Base-by-base conservation (phyloP, 1,139 yeast species). In the Diutina ranongensis region DNA sequence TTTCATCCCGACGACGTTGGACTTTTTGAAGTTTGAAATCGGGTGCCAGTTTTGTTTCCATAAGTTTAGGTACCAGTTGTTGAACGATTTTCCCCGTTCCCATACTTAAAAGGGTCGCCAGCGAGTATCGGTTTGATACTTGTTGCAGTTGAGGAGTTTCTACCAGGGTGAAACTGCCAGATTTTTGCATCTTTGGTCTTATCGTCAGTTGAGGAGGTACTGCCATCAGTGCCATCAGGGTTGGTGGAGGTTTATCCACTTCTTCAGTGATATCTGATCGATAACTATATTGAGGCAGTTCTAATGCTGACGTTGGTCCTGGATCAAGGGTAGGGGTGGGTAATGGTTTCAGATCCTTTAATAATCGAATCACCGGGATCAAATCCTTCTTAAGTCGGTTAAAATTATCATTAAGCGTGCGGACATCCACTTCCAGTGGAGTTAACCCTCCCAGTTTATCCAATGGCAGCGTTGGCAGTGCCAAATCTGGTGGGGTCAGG, bases 301-400 rank as follows among this genome's bases (percentile, higher is more conserved):
- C 42, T 20, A 25, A 13, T 20, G 31, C 9, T 4, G n/a, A 4
- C 12, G 32, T 36, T 16, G 18, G 15, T 2, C 54, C 55, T 1
- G 55, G 56, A 33, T 55, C 74, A 36, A 70, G 52, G 1, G 76
- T 72, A 3, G 82, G 81, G 0, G 78, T 72, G 0, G 82, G 82
- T 35, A 76, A 61, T 2, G 81, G 81, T 54, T 76, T 76, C 31
- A 70, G 65, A 49, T 76, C 80, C 50, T 76, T 76, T 16, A 74
- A 58, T 41, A 72, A 62, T 47, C 76, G 65, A 31, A 76, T 64
- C 27, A 76, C 68, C 0, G 81, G 81, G 41, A 73, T 64, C 53
- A 76, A 62, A 48, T 76, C 82, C 31, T 75, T 71, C 49, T 72
- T 71, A 49, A 76, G 59, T 53, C 71, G 68, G 44, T 62, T 62